These are phyloP conservation scores for Botrytis galanthina DNA, from an alignment of 2,329 filamentous ascomycete species.

Conservation along the genomic window DNA sequence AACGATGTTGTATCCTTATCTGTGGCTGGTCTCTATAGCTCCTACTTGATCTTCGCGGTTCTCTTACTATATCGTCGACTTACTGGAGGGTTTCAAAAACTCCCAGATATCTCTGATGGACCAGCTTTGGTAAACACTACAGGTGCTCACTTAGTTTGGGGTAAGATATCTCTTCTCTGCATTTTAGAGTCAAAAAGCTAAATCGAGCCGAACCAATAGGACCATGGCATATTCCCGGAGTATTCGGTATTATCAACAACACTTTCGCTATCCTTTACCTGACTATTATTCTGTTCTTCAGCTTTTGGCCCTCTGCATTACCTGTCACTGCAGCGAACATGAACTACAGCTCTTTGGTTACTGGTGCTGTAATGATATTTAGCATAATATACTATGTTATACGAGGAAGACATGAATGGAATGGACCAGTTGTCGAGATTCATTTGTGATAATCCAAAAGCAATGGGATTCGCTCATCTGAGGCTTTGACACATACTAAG, in stretches of 20 bases:
- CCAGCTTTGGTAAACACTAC: slow-evolving; percentile 10
- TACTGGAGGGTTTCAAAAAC: slow-evolving; percentile 3
- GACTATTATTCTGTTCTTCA: slow-evolving; percentile 42
- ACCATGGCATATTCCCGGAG: slow-evolving; percentile 34
- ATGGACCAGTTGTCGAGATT: neutral
- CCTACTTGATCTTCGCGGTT: slow-evolving; percentile 17
- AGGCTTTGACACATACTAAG: neutral
- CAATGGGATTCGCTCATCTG: neutral
- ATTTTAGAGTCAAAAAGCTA: neutral
- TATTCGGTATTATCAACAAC: slow-evolving; percentile 44
- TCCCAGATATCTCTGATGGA: neutral
- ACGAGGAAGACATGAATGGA: neutral
- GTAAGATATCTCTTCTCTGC: neutral
- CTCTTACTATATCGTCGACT: slow-evolving; percentile 21
- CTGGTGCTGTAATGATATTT: slow-evolving; percentile 17
- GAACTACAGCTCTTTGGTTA: slow-evolving; percentile 42
- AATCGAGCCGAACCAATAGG: neutral
- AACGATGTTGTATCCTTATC: slow-evolving; percentile 49
- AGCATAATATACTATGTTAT: slow-evolving; percentile 17
- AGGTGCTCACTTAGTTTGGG: slow-evolving; percentile 17
- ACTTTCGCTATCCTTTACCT: slow-evolving; percentile 45
- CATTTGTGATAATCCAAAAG: neutral
- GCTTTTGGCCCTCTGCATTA: slow-evolving; percentile 46
- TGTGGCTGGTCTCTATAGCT: slow-evolving; percentile 19
- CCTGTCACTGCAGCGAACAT: slow-evolving; percentile 43